Base-by-base conservation (phyloP, 2,329 filamentous ascomycete genomes). In the Ceratocystis eucalypticola region DNA sequence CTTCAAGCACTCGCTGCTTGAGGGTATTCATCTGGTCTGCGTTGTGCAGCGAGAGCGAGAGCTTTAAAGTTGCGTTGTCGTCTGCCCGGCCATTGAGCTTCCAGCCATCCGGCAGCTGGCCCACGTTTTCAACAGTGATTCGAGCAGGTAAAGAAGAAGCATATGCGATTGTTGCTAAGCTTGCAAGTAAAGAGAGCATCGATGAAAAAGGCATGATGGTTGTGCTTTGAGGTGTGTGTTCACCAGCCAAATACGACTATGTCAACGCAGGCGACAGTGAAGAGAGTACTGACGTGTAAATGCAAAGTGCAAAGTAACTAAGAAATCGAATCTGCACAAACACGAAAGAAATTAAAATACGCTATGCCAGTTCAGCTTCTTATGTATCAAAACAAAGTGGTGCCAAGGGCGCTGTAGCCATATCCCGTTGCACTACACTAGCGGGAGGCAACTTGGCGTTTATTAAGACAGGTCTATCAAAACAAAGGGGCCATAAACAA, bases 21-120 rank as follows among this genome's bases (percentile, higher is more conserved):
- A 69, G 65, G 22, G 8, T 33, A 3, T 68, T 61, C 57, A 68
- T 66, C n/a, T 62, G 57, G 50, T 68, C 68, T 59, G 63, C 33
- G 45, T 69, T 69, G 30, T 65, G 68, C 6, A 69, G 64, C 12
- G 69, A 68, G 48, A 69, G 64, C 2, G 69, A 69, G 15, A 69
- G 61, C 20, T 61, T 50, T 41, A 69, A 61, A 12, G 55, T 30
- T 17, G 63, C 57, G 17, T 22, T 20, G 64, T 64, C 30, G 62
- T 57, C 22, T 50, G 59, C 45, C 22, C 17, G 66, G 53, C 62
- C 67, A 41, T 46, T 65, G 22, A 62, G 46, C 3, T 65, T 28
- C 69, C 69, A 69, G 33, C 69, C 69, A 5, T 28, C 45, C 4
- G 69, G 68, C 12, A 69, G 48, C 55, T 68, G 65, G 44, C 22